Conservation (phyloP, 257 asterid genomes). For the Echium plantagineum region DNA sequence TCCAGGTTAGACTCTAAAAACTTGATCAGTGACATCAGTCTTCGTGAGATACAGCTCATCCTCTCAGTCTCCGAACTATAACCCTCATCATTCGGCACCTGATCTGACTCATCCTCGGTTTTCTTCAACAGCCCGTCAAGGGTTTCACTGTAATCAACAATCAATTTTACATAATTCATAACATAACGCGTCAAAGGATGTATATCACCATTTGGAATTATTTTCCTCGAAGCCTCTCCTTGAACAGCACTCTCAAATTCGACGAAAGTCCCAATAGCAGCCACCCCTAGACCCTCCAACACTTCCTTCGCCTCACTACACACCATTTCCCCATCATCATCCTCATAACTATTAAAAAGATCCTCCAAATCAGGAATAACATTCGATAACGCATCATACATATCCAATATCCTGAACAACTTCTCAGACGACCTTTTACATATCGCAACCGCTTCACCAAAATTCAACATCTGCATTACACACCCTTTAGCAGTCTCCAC, state of each 20-base stretch:
- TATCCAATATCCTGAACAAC: slow-evolving; percentile 74
- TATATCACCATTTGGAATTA: slow-evolving; percentile 71
- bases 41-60: slow-evolving; percentile 40
- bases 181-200: slow-evolving; percentile 90
- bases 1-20: slow-evolving; percentile 80
- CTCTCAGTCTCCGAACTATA: slow-evolving; percentile 36
- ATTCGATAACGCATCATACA: slow-evolving; percentile 74
- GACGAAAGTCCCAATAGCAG: slow-evolving; percentile 81
- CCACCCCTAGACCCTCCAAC: slow-evolving; percentile 61
- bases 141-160: slow-evolving; percentile 73
- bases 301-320: slow-evolving; percentile 79
- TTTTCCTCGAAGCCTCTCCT: slow-evolving; percentile 73
- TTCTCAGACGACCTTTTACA: slow-evolving; percentile 82
- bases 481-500: slow-evolving; percentile 81
- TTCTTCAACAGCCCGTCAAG: slow-evolving; percentile 51
- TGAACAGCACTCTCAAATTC: slow-evolving; percentile 90
- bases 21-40: slow-evolving; percentile 49
- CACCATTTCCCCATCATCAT: slow-evolving; percentile 71
- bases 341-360: slow-evolving; percentile 40
- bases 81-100: slow-evolving; percentile 17
- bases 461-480: slow-evolving; percentile 87
- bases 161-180: slow-evolving; percentile 82
- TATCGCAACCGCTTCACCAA: slow-evolving; percentile 91
- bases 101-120: slow-evolving; percentile 24
- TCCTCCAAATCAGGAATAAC: slow-evolving; percentile 49